Base-by-base conservation (phyloP, 1,139 yeast genomes). In the Arxiozyma heterogenica region DNA sequence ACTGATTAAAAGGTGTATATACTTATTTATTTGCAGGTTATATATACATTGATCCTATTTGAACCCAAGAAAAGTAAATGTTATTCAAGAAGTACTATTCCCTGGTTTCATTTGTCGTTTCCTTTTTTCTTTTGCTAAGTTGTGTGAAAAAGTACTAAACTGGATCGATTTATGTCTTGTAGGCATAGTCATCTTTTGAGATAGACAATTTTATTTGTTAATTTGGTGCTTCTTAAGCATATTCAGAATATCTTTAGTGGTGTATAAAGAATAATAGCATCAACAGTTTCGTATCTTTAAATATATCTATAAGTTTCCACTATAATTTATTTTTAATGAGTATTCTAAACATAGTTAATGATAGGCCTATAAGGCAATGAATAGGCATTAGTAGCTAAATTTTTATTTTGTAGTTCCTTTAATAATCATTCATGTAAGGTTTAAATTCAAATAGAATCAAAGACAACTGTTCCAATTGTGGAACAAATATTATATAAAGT, bases 361-460 rank as follows among this genome's bases (percentile, higher is more conserved):
- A 78, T 72, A 60, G 80, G 82, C 0, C 71, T 63, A 55, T 76
- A 75, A 20, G 89, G 89, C 27, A 73, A 66, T 3, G 70, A 71
- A 61, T 83, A 84, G n/a, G 84, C 86, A 3, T 56, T 54, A 0
- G 66, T 61, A 2, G 82, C 83, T 34, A 78, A 58, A 0, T 71
- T 66, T 1, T 64, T 63, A 55, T 60, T 59, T 8, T 58, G 59
- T 50, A 67, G 49, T n/a, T 52, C 56, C 49, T 61, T 61, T 18
- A 57, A 49, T 21, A 77, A 66, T 52, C 68, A 62, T 1, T 61
- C 63, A 55, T 71, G 73, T 62, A 80, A 65, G 41, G 72, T 59
- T 59, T 78, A 69, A 63, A 84, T 80, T 87, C 87, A 83, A 45
- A 83, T 73, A 22, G 86, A 85, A 63, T 87, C 88, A 21, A 84